A percentile compares a stretch with the other conserved stretches of the same genome.
phyloP scores from a whole-genome alignment of 2,329 filamentous ascomycete genomes.

The Xylaria sp. region DNA sequence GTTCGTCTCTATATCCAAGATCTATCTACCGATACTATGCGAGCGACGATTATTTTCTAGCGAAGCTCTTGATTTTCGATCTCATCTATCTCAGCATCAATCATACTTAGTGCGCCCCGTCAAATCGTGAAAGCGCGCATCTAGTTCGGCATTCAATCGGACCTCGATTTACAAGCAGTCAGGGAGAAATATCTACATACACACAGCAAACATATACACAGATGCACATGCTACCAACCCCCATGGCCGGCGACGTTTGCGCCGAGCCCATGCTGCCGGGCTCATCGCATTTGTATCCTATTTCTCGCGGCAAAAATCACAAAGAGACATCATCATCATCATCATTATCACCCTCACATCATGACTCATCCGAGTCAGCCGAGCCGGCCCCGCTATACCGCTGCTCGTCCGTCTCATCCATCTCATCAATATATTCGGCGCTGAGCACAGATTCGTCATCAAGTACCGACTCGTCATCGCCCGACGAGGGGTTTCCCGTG shows the following conservation, averaged over 20 bases:
- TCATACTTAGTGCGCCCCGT: neutral
- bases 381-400: slow-evolving; percentile 24
- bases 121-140: neutral
- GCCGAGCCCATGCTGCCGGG: neutral
- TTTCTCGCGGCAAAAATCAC: neutral
- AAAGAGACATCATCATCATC: neutral
- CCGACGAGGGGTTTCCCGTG: neutral
- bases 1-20: no score
- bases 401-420: slow-evolving; percentile 28
- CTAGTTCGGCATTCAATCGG: neutral
- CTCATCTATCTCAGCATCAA: neutral
- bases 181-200: neutral
- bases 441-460: slow-evolving; percentile 7
- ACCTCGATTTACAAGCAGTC: neutral
- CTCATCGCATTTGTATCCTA: neutral
- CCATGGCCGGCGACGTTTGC: slow-evolving; percentile 1
- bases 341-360: neutral
- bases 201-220: neutral
- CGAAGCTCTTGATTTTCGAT: neutral
- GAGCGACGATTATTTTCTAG: neutral
- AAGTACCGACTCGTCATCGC: slow-evolving; percentile 8
- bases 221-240: neutral
- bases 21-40: neutral
- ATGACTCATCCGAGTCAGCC: neutral
- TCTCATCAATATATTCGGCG: slow-evolving; percentile 21